These are phyloP conservation scores for Physcomitrium patens DNA, from an alignment of 225 moss, liverwort and hornwort genomes.

Conservation along the genomic window DNA sequence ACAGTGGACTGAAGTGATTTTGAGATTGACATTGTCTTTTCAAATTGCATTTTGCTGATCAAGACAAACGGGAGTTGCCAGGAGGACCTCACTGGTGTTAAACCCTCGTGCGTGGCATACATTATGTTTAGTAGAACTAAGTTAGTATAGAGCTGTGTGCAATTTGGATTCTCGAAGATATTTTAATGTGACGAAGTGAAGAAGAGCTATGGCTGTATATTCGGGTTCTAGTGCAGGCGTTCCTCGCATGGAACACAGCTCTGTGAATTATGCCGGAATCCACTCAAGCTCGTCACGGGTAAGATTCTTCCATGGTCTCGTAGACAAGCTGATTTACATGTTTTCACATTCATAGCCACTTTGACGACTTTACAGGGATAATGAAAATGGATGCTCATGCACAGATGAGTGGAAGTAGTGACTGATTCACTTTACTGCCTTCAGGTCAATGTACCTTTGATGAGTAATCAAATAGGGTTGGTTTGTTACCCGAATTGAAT, in stretches of 20 bases:
- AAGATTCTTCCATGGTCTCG: neutral
- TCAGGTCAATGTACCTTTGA: neutral
- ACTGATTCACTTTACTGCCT: neutral
- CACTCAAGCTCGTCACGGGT: slow-evolving; percentile 32
- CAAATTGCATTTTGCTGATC: slow-evolving; percentile 3
- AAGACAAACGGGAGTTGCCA: neutral
- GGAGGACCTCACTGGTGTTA: neutral
- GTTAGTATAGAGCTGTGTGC: neutral
- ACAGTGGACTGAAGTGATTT: slow-evolving; percentile 1
- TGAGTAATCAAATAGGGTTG: neutral
- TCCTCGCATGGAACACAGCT: slow-evolving; percentile 8
- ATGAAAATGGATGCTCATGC: neutral
- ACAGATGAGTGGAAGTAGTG: neutral
- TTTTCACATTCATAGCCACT: neutral
- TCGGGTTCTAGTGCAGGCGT: slow-evolving; percentile 22
- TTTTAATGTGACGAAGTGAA: slow-evolving; percentile 15
- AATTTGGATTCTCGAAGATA: neutral
- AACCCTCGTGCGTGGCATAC: neutral
- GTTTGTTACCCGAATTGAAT: neutral
- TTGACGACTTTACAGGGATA: neutral
- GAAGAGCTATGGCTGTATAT: slow-evolving; percentile 30
- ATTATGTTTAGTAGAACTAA: neutral
- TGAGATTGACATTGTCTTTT: neutral
- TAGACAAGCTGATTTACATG: neutral
- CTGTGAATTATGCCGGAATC: slow-evolving; percentile 21